Evolutionary conservation across 2,329 filamentous ascomycete genomes (phyloP), one percentile per base, ranked within the genome.

Genomic region (Cladosporium sp.): DNA sequence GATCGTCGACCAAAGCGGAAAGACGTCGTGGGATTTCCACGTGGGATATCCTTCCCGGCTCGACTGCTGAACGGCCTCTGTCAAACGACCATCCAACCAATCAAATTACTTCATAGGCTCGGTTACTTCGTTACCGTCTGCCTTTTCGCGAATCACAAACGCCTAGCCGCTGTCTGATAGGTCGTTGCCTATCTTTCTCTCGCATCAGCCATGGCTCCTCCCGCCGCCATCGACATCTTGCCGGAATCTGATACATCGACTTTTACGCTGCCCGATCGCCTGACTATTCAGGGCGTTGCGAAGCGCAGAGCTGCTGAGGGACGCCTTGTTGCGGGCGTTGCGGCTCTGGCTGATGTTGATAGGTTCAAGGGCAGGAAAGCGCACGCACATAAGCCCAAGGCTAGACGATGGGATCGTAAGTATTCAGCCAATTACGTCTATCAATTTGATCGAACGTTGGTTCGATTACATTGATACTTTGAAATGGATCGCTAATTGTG

Each of bases 321-420:
- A 3, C 86, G 84, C 67, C 79, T 94, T 39, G 80, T 89, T 63
- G 89, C 87, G 17, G 88, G 88, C 38, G 83, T 90, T 49, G 93
- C 92, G 34, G 89, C 91, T 9, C 82, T 83, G 52, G 87, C 88
- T 2, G 87, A 88, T 73, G 90, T 89, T 73, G 88, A 92, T 67
- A 86, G 89, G 79, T 97, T 95, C 76, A 94, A 94, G 75, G 85
- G 85, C 55, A 60, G 66, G 39, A 81, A 84, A 57, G 86, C 75
- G 62, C 76, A 85, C 71, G 68, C 74, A 30, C 73, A 78, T 64
- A 92, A 93, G 70, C 88, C 89, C 3, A 87, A 86, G 69, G 89
- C 93, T 3, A 91, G 88, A 73, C 79, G 86, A 73, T 97, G 90
- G 88, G 89, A 96, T 70, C 83, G 90, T 95, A 78, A 78, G 89